Base-by-base conservation (phyloP, 2,329 filamentous ascomycete species). In the Botrytis pseudocinerea region DNA sequence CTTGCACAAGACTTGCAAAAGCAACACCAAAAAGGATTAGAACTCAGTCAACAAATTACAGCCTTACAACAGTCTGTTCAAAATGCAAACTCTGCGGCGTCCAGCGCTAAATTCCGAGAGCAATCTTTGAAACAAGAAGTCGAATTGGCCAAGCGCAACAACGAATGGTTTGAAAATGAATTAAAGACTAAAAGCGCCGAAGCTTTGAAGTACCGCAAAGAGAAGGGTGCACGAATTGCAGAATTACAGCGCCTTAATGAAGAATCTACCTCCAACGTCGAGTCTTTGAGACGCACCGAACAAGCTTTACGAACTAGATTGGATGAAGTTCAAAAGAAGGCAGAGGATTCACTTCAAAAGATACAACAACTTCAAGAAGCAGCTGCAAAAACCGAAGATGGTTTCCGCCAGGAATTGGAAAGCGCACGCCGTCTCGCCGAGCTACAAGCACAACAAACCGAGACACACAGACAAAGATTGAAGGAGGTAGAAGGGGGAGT, bases 91-190 rank as follows among this genome's bases (percentile, higher is more conserved):
- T 93, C 93, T 40, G 89, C 92, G 38, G 90, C 92, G 2, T 93
- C 91, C 59, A 93, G 90, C 73, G 90, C 94, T 75, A 97, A 94
- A 79, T 98, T 97, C 85, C 91, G 93, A 76, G 94, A 98, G 81
- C 94, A 98, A 80, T 92, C 91, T 44, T 85, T 98, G 20, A 91
- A 96, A 82, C 95, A 98, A 82, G 95, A 98, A 82, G 87, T 98
- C 51, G 94, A 97, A 60, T 86, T 97, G 72, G 90, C 95, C 28
- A 94, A 94, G 81, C 92, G 92, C 79, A 97, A 94, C 84, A 93
- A 93, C 76, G 95, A 98, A 78, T 99, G 94, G 93, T 92, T 96
- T 72, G 94, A 98, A 80, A 90, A 87, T 60, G 96, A 99, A 82
- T 87, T 98, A 35, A 95, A 97, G 84, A 95, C 93, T 0, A 97